Evolutionary conservation across 2,329 filamentous ascomycete species (phyloP).

Genomic region (Fusarium sp.): DNA sequence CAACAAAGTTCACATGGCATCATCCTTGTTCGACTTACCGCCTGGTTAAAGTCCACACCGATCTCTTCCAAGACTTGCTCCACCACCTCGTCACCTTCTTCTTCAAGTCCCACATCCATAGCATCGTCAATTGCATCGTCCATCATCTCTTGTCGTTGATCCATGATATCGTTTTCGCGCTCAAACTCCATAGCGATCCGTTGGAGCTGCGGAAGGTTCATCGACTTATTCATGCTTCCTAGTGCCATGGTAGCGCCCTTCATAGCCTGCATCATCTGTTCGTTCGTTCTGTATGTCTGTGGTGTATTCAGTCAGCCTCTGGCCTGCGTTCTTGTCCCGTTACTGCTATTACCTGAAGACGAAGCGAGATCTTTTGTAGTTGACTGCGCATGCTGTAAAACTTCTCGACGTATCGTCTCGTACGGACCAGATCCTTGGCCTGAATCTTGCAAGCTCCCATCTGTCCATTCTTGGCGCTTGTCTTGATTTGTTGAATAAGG

Average conservation of each 20-base stretch:
- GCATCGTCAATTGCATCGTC: constrained; percentile 98
- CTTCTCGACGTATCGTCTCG: constrained; percentile 94
- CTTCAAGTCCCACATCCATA: constrained; percentile 88
- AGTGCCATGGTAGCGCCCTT: constrained; percentile 94
- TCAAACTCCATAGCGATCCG: constrained; percentile 99
- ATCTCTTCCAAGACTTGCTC: constrained; percentile 98
- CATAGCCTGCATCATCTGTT: constrained; percentile 99
- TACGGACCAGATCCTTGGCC: constrained; percentile 95
- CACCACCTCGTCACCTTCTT: constrained; percentile 96
- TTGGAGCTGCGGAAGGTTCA: constrained; percentile 96
- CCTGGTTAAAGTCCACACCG: constrained; percentile 89
- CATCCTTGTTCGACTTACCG: constrained; percentile 67
- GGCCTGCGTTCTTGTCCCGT: not conserved
- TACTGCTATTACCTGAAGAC: constrained; percentile 77
- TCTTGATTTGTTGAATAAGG: constrained; percentile 94
- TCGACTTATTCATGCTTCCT: constrained; percentile 96
- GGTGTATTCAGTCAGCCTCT: constrained; percentile 18
- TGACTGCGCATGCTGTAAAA: constrained; percentile 99
- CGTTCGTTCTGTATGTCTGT: constrained; percentile 95
- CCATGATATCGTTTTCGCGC: constrained; percentile 99
- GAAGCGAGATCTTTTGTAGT: constrained; percentile 92
- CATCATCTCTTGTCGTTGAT: constrained; percentile 99
- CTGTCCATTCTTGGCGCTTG: constrained; percentile 97
- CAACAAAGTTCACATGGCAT: constrained; percentile 33
- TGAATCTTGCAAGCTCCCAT: constrained; percentile 99